Evolutionary conservation across 805 yeast genomes (phyloP), one percentile per base, ranked within the genome.

Genomic region (Cyberlindnera meyerae): DNA sequence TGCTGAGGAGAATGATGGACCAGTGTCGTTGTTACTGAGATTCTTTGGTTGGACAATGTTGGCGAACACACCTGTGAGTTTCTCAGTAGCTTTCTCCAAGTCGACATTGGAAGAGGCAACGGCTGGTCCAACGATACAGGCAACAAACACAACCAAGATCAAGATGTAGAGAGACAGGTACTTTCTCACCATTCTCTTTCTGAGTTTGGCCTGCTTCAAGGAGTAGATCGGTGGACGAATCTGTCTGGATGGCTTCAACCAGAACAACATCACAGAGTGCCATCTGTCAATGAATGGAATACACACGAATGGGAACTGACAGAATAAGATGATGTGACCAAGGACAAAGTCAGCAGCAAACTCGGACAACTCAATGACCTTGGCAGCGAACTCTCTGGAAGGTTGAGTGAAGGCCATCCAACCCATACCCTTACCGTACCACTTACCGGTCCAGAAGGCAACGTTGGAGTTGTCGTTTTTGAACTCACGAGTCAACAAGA

Each of bases 391-490:
- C 70, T 93, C 99, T 73, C 99, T 86, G 36, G 84, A 59, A 45
- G 98, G 98, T 70, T 90, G 97, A 24, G 97, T 81, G 73, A 84
- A 76, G 15, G 97, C 96, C 75, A 82, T 78, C 77, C 81, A 79
- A 42, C 97, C 98, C 64, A 90, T 67, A 57, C 95, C 93, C 43
- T 85, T 72, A 42, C 95, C 93, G 63, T 89, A 88, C 99, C 99
- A 93, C 66, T 88, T 89, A 74, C 99, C 99, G 40, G 96, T 85
- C 99, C 99, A 93, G 94, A 95, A 93, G 20, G 98, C 97, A 52
- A 95, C 83, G 70, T 93, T 93, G 25, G 97, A 72, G 58, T 81
- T 86, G 66, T 90, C 97, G 54, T 84, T 85, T 79, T 87, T 87
- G 73, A 88, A 88, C 69, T 93, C 99, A 71, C 98, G 80, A 36